phyloP scores from a whole-genome alignment of 306 rosid genomes.

The Cucurbita moschata region DNA sequence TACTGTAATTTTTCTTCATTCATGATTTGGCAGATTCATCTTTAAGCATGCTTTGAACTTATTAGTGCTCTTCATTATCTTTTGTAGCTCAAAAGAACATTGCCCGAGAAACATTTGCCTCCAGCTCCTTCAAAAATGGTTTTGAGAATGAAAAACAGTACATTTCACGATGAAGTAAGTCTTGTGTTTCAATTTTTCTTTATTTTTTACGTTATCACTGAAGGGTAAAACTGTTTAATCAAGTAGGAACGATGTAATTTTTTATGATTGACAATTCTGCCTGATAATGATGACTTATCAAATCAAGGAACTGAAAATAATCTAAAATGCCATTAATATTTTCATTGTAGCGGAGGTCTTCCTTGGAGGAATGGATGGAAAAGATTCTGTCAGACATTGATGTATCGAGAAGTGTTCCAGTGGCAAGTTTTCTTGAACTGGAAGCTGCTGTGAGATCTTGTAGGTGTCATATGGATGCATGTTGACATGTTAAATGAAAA shows the following conservation, averaged over 20 bases:
- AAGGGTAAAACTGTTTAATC: neutral
- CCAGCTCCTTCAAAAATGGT: constrained; percentile 64
- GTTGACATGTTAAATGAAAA: neutral
- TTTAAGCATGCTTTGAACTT: neutral
- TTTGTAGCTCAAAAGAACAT: constrained; percentile 53
- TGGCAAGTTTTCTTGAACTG: constrained; percentile 80
- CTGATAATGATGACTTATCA: neutral
- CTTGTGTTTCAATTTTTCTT: constrained; percentile 4
- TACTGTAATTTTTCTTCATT: neutral
- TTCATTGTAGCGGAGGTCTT: constrained; percentile 58
- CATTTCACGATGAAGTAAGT: constrained; percentile 62
- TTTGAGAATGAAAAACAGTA: constrained; percentile 36
- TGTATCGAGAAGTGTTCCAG: constrained; percentile 68
- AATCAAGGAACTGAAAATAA: neutral
- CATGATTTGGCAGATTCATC: neutral
- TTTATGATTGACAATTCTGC: neutral
- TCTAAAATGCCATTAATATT: constrained; percentile 16
- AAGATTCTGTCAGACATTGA: constrained; percentile 72
- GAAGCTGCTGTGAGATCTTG: constrained; percentile 93
- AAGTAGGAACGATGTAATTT: neutral
- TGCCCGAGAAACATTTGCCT: constrained; percentile 53
- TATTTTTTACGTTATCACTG: neutral
- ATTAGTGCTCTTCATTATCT: constrained; percentile 11
- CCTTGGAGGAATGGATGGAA: constrained; percentile 74
- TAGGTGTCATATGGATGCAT: constrained; percentile 30